These are phyloP conservation scores for Hyaloperonospora arabidopsidis DNA, from an alignment of 352 stramenopile genomes.

Conservation along the genomic window DNA sequence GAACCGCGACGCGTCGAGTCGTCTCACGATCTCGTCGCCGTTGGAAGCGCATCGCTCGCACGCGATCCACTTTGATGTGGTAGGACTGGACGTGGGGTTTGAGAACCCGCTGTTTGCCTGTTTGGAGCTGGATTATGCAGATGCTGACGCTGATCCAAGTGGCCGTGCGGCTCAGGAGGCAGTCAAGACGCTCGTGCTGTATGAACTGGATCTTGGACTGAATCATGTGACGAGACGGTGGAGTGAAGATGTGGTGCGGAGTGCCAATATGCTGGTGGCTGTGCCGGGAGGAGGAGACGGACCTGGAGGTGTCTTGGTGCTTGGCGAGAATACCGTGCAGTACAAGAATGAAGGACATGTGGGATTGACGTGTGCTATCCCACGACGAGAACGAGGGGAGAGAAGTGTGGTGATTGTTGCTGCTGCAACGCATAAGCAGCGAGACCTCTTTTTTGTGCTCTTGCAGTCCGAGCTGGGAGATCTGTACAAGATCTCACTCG, in stretches of 20 bases:
- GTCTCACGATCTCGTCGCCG: constrained; percentile 95
- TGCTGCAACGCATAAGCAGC: constrained; percentile 90
- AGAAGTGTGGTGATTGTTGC: constrained; percentile 90
- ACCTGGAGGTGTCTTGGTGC: constrained; percentile 92
- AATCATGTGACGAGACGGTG: constrained; percentile 98
- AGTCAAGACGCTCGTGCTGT: constrained; percentile 96
- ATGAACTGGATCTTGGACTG: constrained; percentile 98
- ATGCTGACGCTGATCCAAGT: constrained; percentile 78
- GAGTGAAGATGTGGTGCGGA: constrained; percentile 83
- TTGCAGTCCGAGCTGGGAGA: constrained; percentile 97
- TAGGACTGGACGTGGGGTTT: constrained; percentile 96
- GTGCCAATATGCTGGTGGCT: constrained; percentile 92
- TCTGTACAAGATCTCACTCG: constrained; percentile 96
- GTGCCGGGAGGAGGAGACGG: constrained; percentile 78
- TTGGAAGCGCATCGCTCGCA: constrained; percentile 97
- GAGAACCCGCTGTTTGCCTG: constrained; percentile 98
- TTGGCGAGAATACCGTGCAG: constrained; percentile 93
- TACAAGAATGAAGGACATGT: constrained; percentile 95
- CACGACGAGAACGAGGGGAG: constrained; percentile 61
- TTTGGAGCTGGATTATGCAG: constrained; percentile 94
- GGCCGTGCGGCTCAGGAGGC: constrained; percentile 49
- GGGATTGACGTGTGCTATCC: constrained; percentile 65
- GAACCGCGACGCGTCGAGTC: constrained; percentile 91
- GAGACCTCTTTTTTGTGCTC: constrained; percentile 96
- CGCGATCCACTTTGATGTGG: constrained; percentile 91